A percentile compares a stretch with the other conserved stretches of the same genome.
phyloP scores from a whole-genome alignment of 345 rosid species.

The Dovyalis caffra region DNA sequence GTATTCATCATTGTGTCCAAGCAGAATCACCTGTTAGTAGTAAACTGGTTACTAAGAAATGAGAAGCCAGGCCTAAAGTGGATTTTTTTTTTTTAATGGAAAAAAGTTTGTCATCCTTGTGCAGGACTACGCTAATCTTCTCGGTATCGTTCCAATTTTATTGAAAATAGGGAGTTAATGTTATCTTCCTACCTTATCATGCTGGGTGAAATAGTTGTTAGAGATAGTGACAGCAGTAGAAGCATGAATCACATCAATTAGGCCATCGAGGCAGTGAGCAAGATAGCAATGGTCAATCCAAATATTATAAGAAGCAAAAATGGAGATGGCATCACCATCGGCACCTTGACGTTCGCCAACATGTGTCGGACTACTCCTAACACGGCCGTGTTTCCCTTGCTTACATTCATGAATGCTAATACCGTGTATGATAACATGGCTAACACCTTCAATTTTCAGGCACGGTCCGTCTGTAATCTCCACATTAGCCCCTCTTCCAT shows the following conservation, averaged over 20 bases:
- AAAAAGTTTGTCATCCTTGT: no score
- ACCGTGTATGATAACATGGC: constrained; percentile 30
- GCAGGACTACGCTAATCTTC: no score
- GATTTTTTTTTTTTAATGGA: no score
- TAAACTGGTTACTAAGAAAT: neutral
- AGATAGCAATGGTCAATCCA: constrained; percentile 36
- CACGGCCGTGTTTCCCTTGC: constrained; percentile 17
- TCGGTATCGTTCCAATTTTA: no score
- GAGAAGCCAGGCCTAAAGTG: neutral
- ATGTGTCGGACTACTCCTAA: constrained; percentile 20
- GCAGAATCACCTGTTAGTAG: constrained; percentile 21
- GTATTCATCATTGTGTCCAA: constrained; percentile 22
- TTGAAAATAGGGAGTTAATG: no score
- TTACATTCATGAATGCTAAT: constrained; percentile 28
- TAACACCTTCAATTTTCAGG: constrained; percentile 23
- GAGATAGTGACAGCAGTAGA: constrained; percentile 27
- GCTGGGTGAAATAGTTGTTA: constrained; percentile 27
- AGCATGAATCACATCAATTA: constrained; percentile 31
- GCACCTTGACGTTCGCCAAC: constrained; percentile 19
- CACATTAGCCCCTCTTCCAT: constrained; percentile 27
- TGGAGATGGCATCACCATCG: constrained; percentile 23
- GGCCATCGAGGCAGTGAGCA: constrained; percentile 23
- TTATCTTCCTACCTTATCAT: constrained; percentile 11
- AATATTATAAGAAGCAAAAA: constrained; percentile 24
- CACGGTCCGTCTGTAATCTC: constrained; percentile 26